Evolutionary conservation across 306 rosid genomes (phyloP), one percentile per base, ranked within the genome.

Genomic region (Cyclanthera cordifolia): DNA sequence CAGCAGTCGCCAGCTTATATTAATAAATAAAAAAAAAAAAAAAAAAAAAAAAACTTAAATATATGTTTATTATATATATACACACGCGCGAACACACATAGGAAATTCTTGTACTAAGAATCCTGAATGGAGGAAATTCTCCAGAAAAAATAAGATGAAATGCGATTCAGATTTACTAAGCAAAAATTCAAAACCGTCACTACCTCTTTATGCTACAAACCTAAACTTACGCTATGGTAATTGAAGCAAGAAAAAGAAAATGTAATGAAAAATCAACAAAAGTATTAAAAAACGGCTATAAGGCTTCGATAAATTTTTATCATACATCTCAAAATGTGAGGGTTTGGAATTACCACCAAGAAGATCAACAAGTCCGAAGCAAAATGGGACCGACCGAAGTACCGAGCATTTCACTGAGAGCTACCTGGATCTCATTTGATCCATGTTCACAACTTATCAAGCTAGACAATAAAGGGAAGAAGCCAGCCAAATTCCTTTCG

Each of bases 401-500:
- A 79, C 84, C 79, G 72, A 90, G 92, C 95, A 94, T 94, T 58
- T 90, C 96, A 56, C 90, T 82, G 58, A 94, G 95, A 66, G 97
- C 96, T 23, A 73, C 73, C 83, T 94, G 97, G 69, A 94, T 88
- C 57, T 90, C 99, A 37, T 79, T 82, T n/a, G 99, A 88, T 24
- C 99, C 99, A 60, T 94, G 97, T 70, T 94, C 97, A 67, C 99
- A 90, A 59, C 97, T 79, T 64, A 88, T 82, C 90, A 94, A 82
- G 83, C 79, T 82, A 32, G 96, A 80, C 70, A 94, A 82, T 10
- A 90, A 78, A 28, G 99, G 99, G 76, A 94, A 94, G 79, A 94
- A 88, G 25, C 72, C 77, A 72, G 80, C 70, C 82, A 94, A 79
- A 81, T 86, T 82, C 76, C 80, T 85, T 81, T 88, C 89, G 45